Evolutionary conservation across 1,139 yeast species (phyloP).

Genomic region (Debaryomyces coudertii): DNA sequence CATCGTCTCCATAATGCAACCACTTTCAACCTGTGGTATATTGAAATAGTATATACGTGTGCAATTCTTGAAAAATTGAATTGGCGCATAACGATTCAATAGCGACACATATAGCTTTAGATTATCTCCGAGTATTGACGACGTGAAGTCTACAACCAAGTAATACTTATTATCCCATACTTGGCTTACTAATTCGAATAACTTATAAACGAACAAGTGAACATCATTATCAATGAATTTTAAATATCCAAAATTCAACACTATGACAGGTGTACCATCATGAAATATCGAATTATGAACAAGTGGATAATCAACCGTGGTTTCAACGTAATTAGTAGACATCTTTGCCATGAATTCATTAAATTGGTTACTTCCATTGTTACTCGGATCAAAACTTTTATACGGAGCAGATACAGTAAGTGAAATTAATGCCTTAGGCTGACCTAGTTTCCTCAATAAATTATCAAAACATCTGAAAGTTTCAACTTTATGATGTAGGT

Average conservation of each 20-base stretch:
- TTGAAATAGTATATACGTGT: constrained; percentile 62
- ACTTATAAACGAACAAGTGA: constrained; percentile 60
- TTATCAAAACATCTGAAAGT: constrained; percentile 33
- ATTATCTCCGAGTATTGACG: constrained; percentile 39
- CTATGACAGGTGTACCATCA: constrained; percentile 75
- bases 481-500: constrained; percentile 30
- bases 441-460: constrained; percentile 37
- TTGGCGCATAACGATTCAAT: constrained; percentile 48
- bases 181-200: constrained; percentile 70
- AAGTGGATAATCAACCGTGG: constrained; percentile 46
- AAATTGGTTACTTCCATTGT: constrained; percentile 52
- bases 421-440: constrained; percentile 47
- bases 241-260: constrained; percentile 53
- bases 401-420: constrained; percentile 58
- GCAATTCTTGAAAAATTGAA: constrained; percentile 57
- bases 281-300: constrained; percentile 66
- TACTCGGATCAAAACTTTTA: constrained; percentile 44
- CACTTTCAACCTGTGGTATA: constrained; percentile 50
- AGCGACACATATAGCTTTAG: constrained; percentile 35
- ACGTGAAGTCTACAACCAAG: constrained; percentile 71
- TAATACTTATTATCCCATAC: constrained; percentile 74
- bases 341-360: constrained; percentile 78
- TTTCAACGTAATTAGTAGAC: constrained; percentile 56
- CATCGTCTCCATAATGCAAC: constrained; percentile 33
- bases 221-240: constrained; percentile 50